These are phyloP conservation scores for Aristolochia californica DNA, from an alignment of 164 flowering plant genomes.

Conservation along the genomic window DNA sequence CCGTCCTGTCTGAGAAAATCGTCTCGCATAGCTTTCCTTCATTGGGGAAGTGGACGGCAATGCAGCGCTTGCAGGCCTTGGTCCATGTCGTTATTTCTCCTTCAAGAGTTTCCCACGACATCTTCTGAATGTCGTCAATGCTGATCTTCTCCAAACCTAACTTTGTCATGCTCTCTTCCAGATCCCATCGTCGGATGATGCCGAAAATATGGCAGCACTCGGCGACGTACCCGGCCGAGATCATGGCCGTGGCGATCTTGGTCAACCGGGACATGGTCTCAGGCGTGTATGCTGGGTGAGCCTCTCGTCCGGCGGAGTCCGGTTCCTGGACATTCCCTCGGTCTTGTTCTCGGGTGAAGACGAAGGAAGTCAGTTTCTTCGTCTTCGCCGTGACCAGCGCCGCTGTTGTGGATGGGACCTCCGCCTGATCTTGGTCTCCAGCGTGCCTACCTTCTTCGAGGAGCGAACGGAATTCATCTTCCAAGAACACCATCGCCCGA, in stretches of 20 bases:
- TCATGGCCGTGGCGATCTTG: slow-evolving; percentile 43
- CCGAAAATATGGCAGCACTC: slow-evolving; percentile 52
- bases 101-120: slow-evolving; percentile 72
- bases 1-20: slow-evolving; percentile 22
- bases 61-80: slow-evolving; percentile 29
- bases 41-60: slow-evolving; percentile 27
- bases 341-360: slow-evolving; percentile 5
- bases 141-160: slow-evolving; percentile 40
- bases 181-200: slow-evolving; percentile 26
- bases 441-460: slow-evolving; percentile 25
- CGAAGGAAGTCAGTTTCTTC: slow-evolving; percentile 6
- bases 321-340: slow-evolving; percentile 11
- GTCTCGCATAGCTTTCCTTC: slow-evolving; percentile 41
- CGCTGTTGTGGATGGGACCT: not conserved
- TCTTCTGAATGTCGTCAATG: slow-evolving; percentile 60
- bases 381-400: not conserved
- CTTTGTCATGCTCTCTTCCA: slow-evolving; percentile 28
- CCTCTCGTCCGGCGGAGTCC: not conserved
- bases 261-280: slow-evolving; percentile 29
- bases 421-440: not conserved
- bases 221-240: slow-evolving; percentile 41
- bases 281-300: slow-evolving; percentile 14
- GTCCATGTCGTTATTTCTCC: slow-evolving; percentile 55
- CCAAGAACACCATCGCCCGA: slow-evolving; percentile 48
- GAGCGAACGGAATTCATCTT: slow-evolving; percentile 51